Base-by-base conservation (phyloP, 495 filamentous ascomycete species). In the Trichoderma erinaceum region DNA sequence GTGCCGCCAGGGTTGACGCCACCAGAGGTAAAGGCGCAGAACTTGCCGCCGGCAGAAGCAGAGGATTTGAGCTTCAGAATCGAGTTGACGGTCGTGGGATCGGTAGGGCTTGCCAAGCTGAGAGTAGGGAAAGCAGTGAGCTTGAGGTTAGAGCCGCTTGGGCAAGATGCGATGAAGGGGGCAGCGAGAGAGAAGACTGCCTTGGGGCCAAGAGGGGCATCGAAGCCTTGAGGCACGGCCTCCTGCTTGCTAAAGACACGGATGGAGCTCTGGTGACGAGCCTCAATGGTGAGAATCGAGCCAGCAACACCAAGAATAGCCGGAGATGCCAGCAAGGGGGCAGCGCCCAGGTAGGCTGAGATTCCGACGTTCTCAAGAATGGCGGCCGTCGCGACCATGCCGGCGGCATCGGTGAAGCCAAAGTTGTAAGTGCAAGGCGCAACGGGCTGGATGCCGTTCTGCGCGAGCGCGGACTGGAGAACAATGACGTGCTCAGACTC, bases 361-460 rank as follows among this genome's bases (percentile, higher is more conserved):
- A 89, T 75, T 68, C 86, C 86, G 66, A 88, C 84, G 68, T 83
- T 85, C 73, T 89, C 87, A 52, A 89, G 84, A 48, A 88, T 75
- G 52, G 82, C 79, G 27, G 86, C 87, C 3, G 85, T 87, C 43
- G 77, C 82, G 41, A 88, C 80, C 86, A 89, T 88, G 67, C 76
- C 79, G 27, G 79, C 77, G 41, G 85, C 85, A 73, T 84, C 78
- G 41, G 85, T 85, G 73, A 88, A 83, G 70, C 81, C 82, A 69
- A 89, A 89, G 79, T 88, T 81, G 79, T 89, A 88, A 65, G 76
- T 75, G 79, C 86, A 89, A 0, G 83, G 79, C 76, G 84, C 73
- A 13, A 89, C 85, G 13, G 86, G 86, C 70, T 81, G 75, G 66
- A 80, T 79, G 63, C 85, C 85, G 61, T 81, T 81, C 27, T 78